Evolutionary conservation across 257 asterid genomes (phyloP).

Genomic region (Paraleonurus japonicus): DNA sequence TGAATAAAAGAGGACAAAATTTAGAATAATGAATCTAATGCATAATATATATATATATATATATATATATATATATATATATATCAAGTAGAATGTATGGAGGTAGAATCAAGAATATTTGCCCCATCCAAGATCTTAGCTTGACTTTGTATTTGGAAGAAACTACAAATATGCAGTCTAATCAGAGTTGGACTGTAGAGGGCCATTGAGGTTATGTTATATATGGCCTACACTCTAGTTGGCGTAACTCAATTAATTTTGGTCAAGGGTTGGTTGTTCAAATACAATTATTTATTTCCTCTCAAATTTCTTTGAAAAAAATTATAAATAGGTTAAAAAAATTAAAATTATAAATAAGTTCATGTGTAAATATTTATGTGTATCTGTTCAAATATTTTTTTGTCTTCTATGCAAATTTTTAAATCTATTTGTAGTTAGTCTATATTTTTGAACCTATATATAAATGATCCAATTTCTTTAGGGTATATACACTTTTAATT

Average conservation of each 20-base stretch:
- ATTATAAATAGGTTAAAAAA: too few species aligned
- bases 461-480: too few species aligned
- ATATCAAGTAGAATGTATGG: background rate
- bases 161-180: constrained; percentile 17
- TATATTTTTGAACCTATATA: too few species aligned
- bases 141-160: constrained; percentile 24
- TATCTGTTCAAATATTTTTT: too few species aligned
- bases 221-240: constrained; percentile 40
- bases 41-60: background rate
- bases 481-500: too few species aligned
- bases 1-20: too few species aligned
- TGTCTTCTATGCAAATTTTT: too few species aligned
- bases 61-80: background rate
- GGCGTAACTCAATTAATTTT: constrained; percentile 27
- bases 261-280: background rate
- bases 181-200: constrained; percentile 45
- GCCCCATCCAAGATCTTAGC: constrained; percentile 29
- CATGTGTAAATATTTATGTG: too few species aligned
- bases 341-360: too few species aligned
- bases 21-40: background rate
- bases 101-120: background rate
- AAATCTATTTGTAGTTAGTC: too few species aligned
- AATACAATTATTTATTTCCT: background rate
- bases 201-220: background rate
- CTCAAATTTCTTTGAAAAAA: too few species aligned